These are phyloP conservation scores for Dothideomycetidae sp. DNA, from an alignment of 2,329 filamentous ascomycete species.

Conservation along the genomic window DNA sequence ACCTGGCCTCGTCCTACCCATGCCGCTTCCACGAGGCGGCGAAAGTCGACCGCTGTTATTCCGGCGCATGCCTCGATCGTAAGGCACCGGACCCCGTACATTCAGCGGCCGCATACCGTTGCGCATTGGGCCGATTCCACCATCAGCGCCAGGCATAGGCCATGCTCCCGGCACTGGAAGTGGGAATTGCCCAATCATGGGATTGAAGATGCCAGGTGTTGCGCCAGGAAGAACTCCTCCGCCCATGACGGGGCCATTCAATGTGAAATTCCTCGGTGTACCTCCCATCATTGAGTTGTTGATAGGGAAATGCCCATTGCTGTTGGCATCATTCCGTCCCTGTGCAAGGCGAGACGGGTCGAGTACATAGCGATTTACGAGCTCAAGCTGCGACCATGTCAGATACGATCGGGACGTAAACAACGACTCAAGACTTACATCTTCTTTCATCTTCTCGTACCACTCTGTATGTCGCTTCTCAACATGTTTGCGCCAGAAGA, in stretches of 20 bases:
- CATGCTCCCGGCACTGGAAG: slow-evolving; percentile 11
- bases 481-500: slow-evolving; percentile 96
- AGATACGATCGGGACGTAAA: slow-evolving; percentile 4
- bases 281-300: slow-evolving; percentile 51
- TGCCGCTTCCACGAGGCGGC: slow-evolving; percentile 35
- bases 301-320: slow-evolving; percentile 86
- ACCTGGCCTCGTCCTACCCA: slow-evolving; percentile 48
- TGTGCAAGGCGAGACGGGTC: slow-evolving; percentile 92
- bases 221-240: slow-evolving; percentile 8
- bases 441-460: slow-evolving; percentile 63
- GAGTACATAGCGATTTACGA: slow-evolving; percentile 88
- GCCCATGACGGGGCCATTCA: slow-evolving; percentile 36
- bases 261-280: slow-evolving; percentile 82
- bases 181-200: slow-evolving; percentile 12
- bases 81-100: slow-evolving; percentile 15
- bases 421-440: slow-evolving; percentile 49
- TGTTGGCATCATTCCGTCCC: slow-evolving; percentile 83
- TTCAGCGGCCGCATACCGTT: slow-evolving; percentile 15
- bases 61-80: slow-evolving; percentile 42
- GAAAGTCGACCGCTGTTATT: slow-evolving; percentile 33
- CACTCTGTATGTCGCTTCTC: slow-evolving; percentile 91
- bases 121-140: slow-evolving; percentile 30
- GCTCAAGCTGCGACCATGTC: slow-evolving; percentile 48
- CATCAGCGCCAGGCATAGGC: slow-evolving; percentile 17
- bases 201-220: slow-evolving; percentile 11